Evolutionary conservation across 1,139 yeast genomes (phyloP).

Genomic region (Kodamaea suecica): DNA sequence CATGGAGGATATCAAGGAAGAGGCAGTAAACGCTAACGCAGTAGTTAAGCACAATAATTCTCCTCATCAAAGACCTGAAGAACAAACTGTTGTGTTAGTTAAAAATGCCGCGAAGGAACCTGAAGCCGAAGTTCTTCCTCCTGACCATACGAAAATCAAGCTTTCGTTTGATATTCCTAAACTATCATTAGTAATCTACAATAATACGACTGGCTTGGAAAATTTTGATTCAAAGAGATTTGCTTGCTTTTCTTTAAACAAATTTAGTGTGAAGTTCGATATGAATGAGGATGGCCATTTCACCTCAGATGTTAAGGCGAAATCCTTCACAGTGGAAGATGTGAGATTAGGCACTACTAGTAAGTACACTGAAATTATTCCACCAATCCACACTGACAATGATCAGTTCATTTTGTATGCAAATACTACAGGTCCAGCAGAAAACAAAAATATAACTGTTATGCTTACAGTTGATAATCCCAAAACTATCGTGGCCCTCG

Average conservation of each 20-base stretch:
- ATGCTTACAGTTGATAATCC: slow-evolving; percentile 79
- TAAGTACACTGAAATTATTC: slow-evolving; percentile 77
- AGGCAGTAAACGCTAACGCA: slow-evolving; percentile 57
- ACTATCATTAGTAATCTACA: slow-evolving; percentile 62
- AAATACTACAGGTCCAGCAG: slow-evolving; percentile 40
- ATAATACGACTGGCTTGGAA: slow-evolving; percentile 45
- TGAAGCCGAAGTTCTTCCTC: slow-evolving; percentile 13
- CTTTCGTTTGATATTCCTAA: slow-evolving; percentile 59
- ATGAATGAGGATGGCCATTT: slow-evolving; percentile 57
- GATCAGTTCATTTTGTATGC: slow-evolving; percentile 69
- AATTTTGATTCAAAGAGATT: slow-evolving; percentile 46
- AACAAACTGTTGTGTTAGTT: neutral
- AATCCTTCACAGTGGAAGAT: slow-evolving; percentile 77
- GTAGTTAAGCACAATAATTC: slow-evolving; percentile 32
- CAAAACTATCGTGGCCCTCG: slow-evolving; percentile 75
- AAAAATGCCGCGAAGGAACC: slow-evolving; percentile 1
- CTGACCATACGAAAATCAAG: slow-evolving; percentile 40
- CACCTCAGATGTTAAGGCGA: slow-evolving; percentile 59
- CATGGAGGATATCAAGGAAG: slow-evolving; percentile 57
- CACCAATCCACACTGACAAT: slow-evolving; percentile 58
- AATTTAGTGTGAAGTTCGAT: slow-evolving; percentile 48
- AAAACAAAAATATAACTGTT: slow-evolving; percentile 43
- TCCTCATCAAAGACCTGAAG: slow-evolving; percentile 6
- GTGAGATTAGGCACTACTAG: slow-evolving; percentile 60
- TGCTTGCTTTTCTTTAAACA: slow-evolving; percentile 63